Percentiles rank a stretch among this genome's conserved stretches.
Evolutionary conservation across 495 filamentous ascomycete genomes (phyloP).

Genomic region (Achaetomiella virescens): DNA sequence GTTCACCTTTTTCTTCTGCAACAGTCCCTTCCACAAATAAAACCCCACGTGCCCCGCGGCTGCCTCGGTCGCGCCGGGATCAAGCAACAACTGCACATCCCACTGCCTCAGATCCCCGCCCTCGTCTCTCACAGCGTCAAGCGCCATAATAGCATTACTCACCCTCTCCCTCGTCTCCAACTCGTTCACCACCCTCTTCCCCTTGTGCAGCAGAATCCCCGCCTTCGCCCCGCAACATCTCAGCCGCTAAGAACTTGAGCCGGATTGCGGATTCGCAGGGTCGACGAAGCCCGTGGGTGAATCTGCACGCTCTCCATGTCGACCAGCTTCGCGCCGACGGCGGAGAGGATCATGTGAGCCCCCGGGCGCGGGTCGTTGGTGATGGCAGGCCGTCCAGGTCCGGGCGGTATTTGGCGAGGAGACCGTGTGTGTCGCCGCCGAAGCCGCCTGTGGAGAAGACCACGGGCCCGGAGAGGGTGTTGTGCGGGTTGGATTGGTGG

Average conservation of each 20-base stretch:
- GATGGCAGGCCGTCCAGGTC: constrained; percentile 50
- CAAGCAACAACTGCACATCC: constrained; percentile 50
- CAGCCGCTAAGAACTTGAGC: constrained; percentile 56
- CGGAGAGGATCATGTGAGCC: constrained; percentile 41
- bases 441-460: constrained; percentile 55
- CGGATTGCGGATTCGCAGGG: constrained; percentile 37
- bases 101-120: constrained; percentile 38
- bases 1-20: constrained; percentile 44
- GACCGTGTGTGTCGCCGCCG: constrained; percentile 49
- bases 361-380: constrained; percentile 53
- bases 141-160: constrained; percentile 41
- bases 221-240: constrained; percentile 53
- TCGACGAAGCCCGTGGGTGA: constrained; percentile 71
- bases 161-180: constrained; percentile 48
- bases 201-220: constrained; percentile 44
- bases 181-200: constrained; percentile 52
- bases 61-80: constrained; percentile 48
- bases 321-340: constrained; percentile 43
- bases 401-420: constrained; percentile 48
- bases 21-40: constrained; percentile 52
- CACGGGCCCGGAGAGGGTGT: constrained; percentile 43
- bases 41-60: constrained; percentile 50
- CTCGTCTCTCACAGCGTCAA: constrained; percentile 2
- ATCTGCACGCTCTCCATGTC: constrained; percentile 57
- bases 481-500: not conserved